Conservation (phyloP, 2,329 filamentous ascomycete genomes). For the Neonectria sp. region DNA sequence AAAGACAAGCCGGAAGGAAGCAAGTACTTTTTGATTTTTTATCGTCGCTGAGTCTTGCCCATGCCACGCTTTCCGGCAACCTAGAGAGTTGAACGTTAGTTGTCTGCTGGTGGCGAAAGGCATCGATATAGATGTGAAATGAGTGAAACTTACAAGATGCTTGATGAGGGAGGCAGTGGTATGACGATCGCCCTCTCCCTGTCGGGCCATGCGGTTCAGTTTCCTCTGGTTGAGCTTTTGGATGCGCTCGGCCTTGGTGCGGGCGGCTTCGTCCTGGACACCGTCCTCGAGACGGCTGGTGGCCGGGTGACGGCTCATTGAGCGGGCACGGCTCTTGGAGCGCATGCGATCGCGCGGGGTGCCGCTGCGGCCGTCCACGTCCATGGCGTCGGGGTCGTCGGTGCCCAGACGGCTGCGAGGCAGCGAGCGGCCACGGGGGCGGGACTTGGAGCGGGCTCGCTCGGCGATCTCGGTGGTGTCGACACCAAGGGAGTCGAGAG, state of each 20-base stretch:
- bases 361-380: conserved; percentile 69
- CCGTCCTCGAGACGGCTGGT: conserved; percentile 82
- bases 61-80: conserved; percentile 93
- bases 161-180: conserved; percentile 85
- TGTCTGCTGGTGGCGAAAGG: not conserved
- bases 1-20: conserved; percentile 42
- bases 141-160: conserved; percentile 81
- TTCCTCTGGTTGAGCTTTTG: conserved; percentile 95
- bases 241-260: conserved; percentile 87
- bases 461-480: conserved; percentile 83
- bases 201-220: conserved; percentile 98
- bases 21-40: conserved; percentile 49
- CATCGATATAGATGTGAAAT: not conserved
- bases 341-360: conserved; percentile 71
- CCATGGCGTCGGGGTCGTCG: conserved; percentile 82
- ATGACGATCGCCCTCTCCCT: conserved; percentile 97
- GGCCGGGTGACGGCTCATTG: conserved; percentile 73
- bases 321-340: conserved; percentile 78
- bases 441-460: conserved; percentile 77
- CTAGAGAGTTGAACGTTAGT: conserved; percentile 58
- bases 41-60: conserved; percentile 86
- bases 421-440: conserved; percentile 79
- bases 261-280: conserved; percentile 76
- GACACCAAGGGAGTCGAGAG: conserved; percentile 87
- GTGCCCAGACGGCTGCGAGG: conserved; percentile 74